These are phyloP conservation scores for Galerina sulciceps DNA, from an alignment of 768 basidiomycete species.

Conservation along the genomic window DNA sequence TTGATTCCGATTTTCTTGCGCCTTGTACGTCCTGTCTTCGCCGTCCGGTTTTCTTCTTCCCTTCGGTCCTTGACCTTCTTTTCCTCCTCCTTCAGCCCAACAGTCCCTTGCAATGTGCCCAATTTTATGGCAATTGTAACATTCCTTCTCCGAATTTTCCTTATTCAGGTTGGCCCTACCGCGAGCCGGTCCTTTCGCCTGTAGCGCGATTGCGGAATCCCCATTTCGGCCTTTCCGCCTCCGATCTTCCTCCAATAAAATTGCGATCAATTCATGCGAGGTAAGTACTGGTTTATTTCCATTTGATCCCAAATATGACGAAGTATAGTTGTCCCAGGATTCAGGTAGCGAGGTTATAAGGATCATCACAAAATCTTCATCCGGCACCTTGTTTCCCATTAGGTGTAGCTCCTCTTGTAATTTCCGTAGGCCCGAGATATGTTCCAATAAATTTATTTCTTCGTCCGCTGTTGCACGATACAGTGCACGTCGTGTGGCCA, in stretches of 20 bases:
- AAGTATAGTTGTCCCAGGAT: slow-evolving; percentile 28
- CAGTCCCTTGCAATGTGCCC: slow-evolving; percentile 36
- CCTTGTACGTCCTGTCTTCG: too few relatives aligned
- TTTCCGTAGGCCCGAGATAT: slow-evolving; percentile 24
- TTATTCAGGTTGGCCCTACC: neutral
- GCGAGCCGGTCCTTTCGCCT: neutral
- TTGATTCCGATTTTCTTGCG: too few relatives aligned
- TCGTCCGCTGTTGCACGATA: slow-evolving; percentile 27
- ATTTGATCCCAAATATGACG: slow-evolving; percentile 23
- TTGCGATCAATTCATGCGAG: slow-evolving; percentile 24
- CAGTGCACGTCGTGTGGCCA: slow-evolving; percentile 19
- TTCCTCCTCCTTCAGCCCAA: slow-evolving; percentile 41
- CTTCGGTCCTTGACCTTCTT: slow-evolving; percentile 35
- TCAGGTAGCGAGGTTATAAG: slow-evolving; percentile 31
- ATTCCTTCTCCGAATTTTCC: slow-evolving; percentile 1
- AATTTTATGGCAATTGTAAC: slow-evolving; percentile 18
- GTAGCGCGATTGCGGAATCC: neutral
- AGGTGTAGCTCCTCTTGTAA: slow-evolving; percentile 28
- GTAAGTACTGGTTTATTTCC: slow-evolving; percentile 14
- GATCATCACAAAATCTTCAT: slow-evolving; percentile 34
- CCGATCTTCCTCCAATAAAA: slow-evolving; percentile 24
- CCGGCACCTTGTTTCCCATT: slow-evolving; percentile 25
- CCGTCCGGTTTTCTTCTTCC: neutral
- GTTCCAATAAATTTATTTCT: slow-evolving; percentile 27
- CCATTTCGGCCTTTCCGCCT: slow-evolving; percentile 4